Percentiles rank a stretch among this genome's conserved stretches.
phyloP scores from a whole-genome alignment of 192 early-diverging fungal genomes.

The Glomus cerebriforme region DNA sequence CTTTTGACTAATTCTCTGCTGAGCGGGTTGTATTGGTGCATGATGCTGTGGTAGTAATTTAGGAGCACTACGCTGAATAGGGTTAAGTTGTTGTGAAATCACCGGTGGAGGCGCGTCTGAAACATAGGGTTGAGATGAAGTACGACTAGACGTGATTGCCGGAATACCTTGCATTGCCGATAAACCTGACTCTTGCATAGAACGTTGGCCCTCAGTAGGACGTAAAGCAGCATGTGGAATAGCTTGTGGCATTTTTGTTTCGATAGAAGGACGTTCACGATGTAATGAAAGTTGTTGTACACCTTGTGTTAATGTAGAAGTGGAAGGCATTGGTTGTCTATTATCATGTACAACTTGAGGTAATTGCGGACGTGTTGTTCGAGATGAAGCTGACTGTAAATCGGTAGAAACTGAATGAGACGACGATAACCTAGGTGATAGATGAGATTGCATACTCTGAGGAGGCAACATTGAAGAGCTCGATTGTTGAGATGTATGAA shows the following conservation, averaged over 20 bases:
- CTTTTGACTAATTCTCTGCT: background rate
- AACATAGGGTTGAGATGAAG: background rate
- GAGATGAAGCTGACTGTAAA: background rate
- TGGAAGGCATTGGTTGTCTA: background rate
- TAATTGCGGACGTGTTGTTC: background rate
- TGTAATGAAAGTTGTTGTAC: background rate
- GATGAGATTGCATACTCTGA: background rate
- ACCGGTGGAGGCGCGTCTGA: background rate
- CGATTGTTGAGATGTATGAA: conserved; percentile 7
- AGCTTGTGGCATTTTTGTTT: background rate
- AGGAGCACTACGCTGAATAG: background rate
- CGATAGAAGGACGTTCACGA: background rate
- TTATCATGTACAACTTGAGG: background rate
- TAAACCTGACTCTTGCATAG: background rate
- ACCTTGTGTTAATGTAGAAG: background rate
- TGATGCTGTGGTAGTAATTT: background rate
- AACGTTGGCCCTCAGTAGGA: background rate
- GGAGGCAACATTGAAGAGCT: background rate
- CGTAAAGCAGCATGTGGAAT: background rate
- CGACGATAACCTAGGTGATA: background rate
- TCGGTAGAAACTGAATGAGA: background rate
- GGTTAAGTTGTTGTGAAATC: background rate
- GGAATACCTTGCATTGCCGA: background rate
- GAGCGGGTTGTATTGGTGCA: background rate
- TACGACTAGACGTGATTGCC: background rate